Conservation (phyloP, 495 filamentous ascomycete genomes). For the Recurvomyces mirabilis region DNA sequence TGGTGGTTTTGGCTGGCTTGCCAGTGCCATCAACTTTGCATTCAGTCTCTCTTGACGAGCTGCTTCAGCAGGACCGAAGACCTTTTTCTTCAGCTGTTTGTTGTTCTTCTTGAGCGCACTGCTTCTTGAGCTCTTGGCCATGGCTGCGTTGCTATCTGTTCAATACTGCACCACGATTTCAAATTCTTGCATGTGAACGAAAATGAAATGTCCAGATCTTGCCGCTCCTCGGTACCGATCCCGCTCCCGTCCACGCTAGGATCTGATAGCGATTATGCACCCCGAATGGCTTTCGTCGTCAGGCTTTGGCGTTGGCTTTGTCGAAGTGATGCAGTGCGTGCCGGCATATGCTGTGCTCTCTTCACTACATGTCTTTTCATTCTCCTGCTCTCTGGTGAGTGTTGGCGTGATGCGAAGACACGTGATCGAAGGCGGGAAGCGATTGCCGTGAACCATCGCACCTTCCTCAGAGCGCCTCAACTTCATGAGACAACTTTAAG, state of each 20-base stretch:
- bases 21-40: conserved; percentile 66
- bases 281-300: neutral
- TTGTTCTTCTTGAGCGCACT: conserved; percentile 69
- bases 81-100: conserved; percentile 56
- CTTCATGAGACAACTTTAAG: too few species aligned
- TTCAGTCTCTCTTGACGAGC: conserved; percentile 61
- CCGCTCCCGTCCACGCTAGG: neutral
- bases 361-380: too few species aligned
- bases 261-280: conserved; percentile 16
- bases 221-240: neutral
- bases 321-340: neutral
- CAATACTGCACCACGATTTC: neutral
- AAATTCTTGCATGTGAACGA: neutral
- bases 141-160: conserved; percentile 32
- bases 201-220: neutral
- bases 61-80: conserved; percentile 68
- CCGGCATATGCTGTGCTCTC: neutral
- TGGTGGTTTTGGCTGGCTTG: conserved; percentile 48
- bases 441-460: too few species aligned
- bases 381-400: too few species aligned
- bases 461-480: too few species aligned
- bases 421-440: too few species aligned
- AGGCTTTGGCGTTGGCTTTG: neutral
- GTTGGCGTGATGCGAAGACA: too few species aligned
- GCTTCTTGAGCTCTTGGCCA: conserved; percentile 75